Percentiles rank a stretch among this genome's conserved stretches.
Conservation (phyloP, 179 eudicot genomes). For the Patellifolia procumbens region DNA sequence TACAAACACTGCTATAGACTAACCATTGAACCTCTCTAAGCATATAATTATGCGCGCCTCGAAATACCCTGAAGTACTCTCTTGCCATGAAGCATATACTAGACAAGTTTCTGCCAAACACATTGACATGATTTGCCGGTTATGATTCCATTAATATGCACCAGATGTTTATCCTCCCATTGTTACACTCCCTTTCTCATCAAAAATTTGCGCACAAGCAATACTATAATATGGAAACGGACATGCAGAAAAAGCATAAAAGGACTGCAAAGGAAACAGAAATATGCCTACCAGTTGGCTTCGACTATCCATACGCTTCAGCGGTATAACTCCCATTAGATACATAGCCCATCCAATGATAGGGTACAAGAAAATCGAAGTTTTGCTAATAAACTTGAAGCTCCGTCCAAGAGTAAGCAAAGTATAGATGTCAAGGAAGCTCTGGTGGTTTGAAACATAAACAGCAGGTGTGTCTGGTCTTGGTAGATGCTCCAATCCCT, state of each 20-base stretch:
- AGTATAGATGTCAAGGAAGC: slow-evolving; percentile 88
- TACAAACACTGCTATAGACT: not conserved
- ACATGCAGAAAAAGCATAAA: not conserved
- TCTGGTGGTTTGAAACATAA: slow-evolving; percentile 93
- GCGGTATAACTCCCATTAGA: slow-evolving; percentile 81
- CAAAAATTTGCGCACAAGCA: not conserved
- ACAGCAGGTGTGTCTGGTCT: slow-evolving; percentile 71
- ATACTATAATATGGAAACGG: not conserved
- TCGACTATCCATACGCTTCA: slow-evolving; percentile 89
- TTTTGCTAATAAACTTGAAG: slow-evolving; percentile 95
- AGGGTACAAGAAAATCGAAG: slow-evolving; percentile 74
- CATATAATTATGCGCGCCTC: not conserved
- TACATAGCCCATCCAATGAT: slow-evolving; percentile 96
- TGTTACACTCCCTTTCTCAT: not conserved
- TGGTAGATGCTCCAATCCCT: slow-evolving; percentile 86
- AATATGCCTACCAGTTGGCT: slow-evolving; percentile 72
- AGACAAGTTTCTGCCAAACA: not conserved
- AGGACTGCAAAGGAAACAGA: slow-evolving; percentile 3
- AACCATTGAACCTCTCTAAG: not conserved
- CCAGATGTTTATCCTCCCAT: not conserved
- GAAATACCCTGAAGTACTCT: not conserved
- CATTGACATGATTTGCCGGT: not conserved
- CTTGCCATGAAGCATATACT: not conserved
- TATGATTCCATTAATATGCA: not conserved
- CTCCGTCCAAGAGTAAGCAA: slow-evolving; percentile 81